Percentiles rank a stretch among this genome's conserved stretches.
Evolutionary conservation across 345 rosid species (phyloP).

Genomic region (Capsella bursapastoris): DNA sequence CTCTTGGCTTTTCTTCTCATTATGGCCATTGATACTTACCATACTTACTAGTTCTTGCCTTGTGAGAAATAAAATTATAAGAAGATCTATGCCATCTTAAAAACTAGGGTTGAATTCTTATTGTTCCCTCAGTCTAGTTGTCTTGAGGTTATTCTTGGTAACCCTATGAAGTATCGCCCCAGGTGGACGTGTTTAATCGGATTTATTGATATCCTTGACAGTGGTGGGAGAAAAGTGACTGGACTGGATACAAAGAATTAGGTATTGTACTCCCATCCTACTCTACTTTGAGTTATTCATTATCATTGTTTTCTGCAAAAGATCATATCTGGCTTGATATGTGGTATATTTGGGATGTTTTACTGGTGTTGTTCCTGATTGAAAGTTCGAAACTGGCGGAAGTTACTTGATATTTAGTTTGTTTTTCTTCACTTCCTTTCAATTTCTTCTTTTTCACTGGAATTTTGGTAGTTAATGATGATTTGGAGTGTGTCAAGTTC

Average conservation of each 20-base stretch:
- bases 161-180: constrained; percentile 59
- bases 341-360: constrained; percentile 9
- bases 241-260: constrained; percentile 99
- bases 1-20: not conserved
- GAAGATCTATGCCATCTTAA: not conserved
- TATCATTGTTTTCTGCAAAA: constrained; percentile 11
- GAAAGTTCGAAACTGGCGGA: not conserved
- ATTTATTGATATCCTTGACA: constrained; percentile 89
- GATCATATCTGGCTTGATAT: constrained; percentile 7
- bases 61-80: not conserved
- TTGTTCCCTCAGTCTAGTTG: constrained; percentile 16
- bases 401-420: constrained; percentile 22
- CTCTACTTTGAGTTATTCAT: not conserved
- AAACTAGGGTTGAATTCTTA: constrained; percentile 15
- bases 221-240: constrained; percentile 99
- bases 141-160: constrained; percentile 50
- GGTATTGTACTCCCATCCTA: constrained; percentile 54
- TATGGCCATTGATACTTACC: constrained; percentile 8
- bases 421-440: constrained; percentile 5
- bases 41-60: constrained; percentile 17
- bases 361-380: not conserved
- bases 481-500: not conserved
- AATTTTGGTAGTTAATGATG: not conserved
- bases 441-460: not conserved
- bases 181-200: constrained; percentile 76